Base-by-base conservation (phyloP, 192 early-diverging fungal genomes). In the Backusella parvicylindrica region DNA sequence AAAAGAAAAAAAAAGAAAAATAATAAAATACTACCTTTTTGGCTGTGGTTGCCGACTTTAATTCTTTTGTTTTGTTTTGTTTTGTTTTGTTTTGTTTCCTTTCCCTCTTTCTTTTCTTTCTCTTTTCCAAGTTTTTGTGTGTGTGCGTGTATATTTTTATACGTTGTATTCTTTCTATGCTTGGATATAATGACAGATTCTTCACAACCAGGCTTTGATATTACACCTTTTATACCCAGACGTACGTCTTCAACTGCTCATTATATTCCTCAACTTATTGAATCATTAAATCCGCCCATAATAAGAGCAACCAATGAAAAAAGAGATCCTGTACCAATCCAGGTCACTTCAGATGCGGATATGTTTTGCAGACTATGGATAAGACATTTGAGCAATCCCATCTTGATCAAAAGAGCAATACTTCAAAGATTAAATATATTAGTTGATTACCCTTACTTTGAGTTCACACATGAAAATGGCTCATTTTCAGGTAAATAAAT, bases 311-410 rank as follows among this genome's bases (percentile, higher is more conserved):
- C 32, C 28, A 73, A 49, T 60, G 35, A 73, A 18, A 60, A 13
- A 60, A 60, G 23, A 60, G 53, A 60, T 13, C 53, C 53, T 60
- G 53, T 60, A 12, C 37, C 26, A 6, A 75, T 75, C 41, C 74
- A 75, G 40, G 74, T 75, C 16, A 75, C 74, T 1, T 23, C 63
- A n/a, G 74, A 75, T 69, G 49, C 74, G 1, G 74, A 75, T 23
- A 75, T 67, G 3, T 75, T 49, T 50, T 66, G 68, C 35, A 68
- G 67, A 38, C 36, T 75, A 16, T 69, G 32, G 53, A 56, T 75
- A 13, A 53, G 21, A 15, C 8, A 69, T 0, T 31, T 43, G 1
- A 35, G 5, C 28, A 50, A 69, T 60, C 31, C 66, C 9, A 30
- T 50, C 33, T 15, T 49, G 8, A 38, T 75, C 21, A 75, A 75